Conservation (phyloP, 805 yeast species). For the Grigorovia jiainica region DNA sequence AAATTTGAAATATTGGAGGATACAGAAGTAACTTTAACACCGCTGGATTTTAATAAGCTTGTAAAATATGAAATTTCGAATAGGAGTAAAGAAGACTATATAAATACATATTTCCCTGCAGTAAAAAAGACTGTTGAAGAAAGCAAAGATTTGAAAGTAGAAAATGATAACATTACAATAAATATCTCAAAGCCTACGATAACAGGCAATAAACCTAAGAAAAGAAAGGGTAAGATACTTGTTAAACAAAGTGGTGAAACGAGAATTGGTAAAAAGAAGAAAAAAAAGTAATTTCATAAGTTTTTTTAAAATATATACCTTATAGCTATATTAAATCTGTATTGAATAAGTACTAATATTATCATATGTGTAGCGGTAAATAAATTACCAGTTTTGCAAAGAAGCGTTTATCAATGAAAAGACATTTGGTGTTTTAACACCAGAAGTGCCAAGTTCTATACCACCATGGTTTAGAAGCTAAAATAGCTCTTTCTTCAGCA, state of each 20-base stretch:
- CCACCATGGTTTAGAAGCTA: conserved; percentile 38
- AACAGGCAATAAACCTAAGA: conserved; percentile 32
- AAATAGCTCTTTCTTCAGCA: conserved; percentile 40
- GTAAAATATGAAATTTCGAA: conserved; percentile 1
- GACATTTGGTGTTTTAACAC: conserved; percentile 31
- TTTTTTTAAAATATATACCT: background rate
- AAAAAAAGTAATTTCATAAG: background rate
- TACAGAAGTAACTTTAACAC: conserved; percentile 7
- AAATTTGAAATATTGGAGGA: conserved; percentile 17
- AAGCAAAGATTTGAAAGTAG: background rate
- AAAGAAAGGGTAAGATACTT: conserved; percentile 32
- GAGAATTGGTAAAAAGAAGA: conserved; percentile 30
- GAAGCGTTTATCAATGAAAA: background rate
- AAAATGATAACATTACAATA: background rate
- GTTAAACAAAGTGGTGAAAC: conserved; percentile 66
- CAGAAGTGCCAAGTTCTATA: conserved; percentile 36
- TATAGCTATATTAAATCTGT: background rate
- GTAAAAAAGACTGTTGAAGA: background rate
- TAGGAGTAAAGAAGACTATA: background rate
- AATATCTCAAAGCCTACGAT: background rate
- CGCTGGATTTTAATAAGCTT: conserved; percentile 8
- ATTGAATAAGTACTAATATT: background rate
- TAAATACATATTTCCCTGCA: background rate
- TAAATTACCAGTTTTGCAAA: background rate
- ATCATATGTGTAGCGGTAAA: background rate